Percentiles rank a stretch among this genome's conserved stretches.
These are phyloP conservation scores for Heritiera littoralis DNA, from an alignment of 345 rosid genomes.

Conservation along the genomic window DNA sequence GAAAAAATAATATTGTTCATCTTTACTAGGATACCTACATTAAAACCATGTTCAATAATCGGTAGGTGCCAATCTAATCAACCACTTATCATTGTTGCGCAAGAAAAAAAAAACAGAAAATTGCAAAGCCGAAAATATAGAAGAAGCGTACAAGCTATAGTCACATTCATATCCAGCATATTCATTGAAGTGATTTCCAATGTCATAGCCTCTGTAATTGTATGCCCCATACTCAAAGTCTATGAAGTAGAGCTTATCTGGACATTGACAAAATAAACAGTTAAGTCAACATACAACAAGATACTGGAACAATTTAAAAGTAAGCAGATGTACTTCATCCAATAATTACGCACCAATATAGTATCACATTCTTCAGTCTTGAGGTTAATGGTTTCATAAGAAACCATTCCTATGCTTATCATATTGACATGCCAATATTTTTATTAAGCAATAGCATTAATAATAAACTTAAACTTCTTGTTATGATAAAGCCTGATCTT, in stretches of 20 bases:
- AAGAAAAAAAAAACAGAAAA: slow-evolving; percentile 14
- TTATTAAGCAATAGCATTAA: neutral
- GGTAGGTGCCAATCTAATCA: neutral
- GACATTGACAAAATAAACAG: slow-evolving; percentile 24
- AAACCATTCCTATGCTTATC: neutral
- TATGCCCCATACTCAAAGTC: slow-evolving; percentile 97
- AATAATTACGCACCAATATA: neutral
- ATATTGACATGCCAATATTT: neutral
- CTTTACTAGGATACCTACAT: slow-evolving; percentile 78
- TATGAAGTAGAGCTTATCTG: slow-evolving; percentile 84
- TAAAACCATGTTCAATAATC: slow-evolving; percentile 25
- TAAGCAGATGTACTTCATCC: neutral
- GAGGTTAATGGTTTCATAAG: neutral
- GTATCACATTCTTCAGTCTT: neutral
- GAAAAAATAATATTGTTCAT: slow-evolving; percentile 80
- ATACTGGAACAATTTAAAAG: neutral
- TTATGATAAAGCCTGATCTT: neutral
- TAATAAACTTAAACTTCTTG: neutral
- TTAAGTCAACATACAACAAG: slow-evolving; percentile 16
- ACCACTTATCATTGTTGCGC: neutral
- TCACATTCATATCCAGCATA: slow-evolving; percentile 96
- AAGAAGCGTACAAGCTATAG: slow-evolving; percentile 66
- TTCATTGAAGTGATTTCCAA: slow-evolving; percentile 95
- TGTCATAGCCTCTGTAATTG: slow-evolving; percentile 89
- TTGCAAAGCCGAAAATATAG: slow-evolving; percentile 19